A percentile compares a stretch with the other conserved stretches of the same genome.
Conservation (phyloP, 2,329 filamentous ascomycete genomes). For the Venturiaceae sp. region DNA sequence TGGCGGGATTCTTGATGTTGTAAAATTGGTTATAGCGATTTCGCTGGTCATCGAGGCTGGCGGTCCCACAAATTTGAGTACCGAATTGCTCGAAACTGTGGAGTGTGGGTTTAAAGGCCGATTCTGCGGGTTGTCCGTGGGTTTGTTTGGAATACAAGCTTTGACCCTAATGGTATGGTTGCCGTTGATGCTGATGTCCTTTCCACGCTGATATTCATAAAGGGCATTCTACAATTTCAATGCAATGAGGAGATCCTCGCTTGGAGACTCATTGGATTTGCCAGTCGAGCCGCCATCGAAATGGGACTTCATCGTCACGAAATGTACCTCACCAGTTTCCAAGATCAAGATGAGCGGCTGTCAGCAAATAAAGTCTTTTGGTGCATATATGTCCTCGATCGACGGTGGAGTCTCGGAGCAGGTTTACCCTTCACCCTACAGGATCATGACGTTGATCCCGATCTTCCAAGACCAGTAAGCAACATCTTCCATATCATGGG, state of each 20-base stretch:
- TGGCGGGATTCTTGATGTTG: too few species aligned
- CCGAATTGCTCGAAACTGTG: too few species aligned
- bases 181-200: too few species aligned
- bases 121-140: too few species aligned
- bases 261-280: constrained; percentile 79
- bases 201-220: too few species aligned
- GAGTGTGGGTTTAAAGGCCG: too few species aligned
- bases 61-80: too few species aligned
- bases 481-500: not conserved
- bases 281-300: constrained; percentile 60
- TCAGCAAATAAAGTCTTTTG: constrained; percentile 69
- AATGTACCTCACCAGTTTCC: constrained; percentile 54
- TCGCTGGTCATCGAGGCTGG: too few species aligned
- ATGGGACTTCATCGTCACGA: constrained; percentile 73
- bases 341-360: constrained; percentile 58
- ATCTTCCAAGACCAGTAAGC: constrained; percentile 65
- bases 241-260: constrained; percentile 77
- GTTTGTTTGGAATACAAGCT: too few species aligned
- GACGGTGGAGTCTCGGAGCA: constrained; percentile 82
- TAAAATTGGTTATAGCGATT: too few species aligned
- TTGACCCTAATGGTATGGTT: too few species aligned
- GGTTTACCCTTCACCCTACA: constrained; percentile 78
- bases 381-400: constrained; percentile 75
- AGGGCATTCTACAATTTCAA: too few species aligned
- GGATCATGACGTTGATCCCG: constrained; percentile 75